Evolutionary conservation across 768 basidiomycete genomes (phyloP), one percentile per base, ranked within the genome.

Genomic region (Amylocystis lapponica): DNA sequence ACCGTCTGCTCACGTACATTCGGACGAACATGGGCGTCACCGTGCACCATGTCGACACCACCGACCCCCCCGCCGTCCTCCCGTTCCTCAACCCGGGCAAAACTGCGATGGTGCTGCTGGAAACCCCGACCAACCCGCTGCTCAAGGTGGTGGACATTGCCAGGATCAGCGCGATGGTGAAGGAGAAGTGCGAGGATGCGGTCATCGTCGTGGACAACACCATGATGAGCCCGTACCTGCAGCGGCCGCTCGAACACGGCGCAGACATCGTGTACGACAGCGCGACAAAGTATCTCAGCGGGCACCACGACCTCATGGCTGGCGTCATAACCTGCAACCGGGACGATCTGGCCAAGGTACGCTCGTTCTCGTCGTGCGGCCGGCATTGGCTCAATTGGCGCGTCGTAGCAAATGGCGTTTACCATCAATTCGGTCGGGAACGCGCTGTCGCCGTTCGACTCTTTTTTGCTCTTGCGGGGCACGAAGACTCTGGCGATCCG

Each of bases 151-250:
- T 80, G 16, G 95, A 98, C 64, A 73, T 99, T 39, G 85, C 83
- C 5, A 71, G 70, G 21, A 95, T 99, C 55, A 80, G 84, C 52
- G 74, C 78, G 42, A 75, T 90, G 52, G 88, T 95, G 52, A 93
- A 94, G 58, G 79, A 84, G 55, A 75, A 75, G 37, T 84, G 84
- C 14, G 83, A 84, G 7, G 77, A 86, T 56, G 92, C 91, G 2
- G 54, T 92, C 52, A 68, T 94, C 41, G 86, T 94, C 27, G 91
- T 92, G 17, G 96, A 98, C 63, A 98, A 99, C 61, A 98, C 96
- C 47, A 98, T 98, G 96, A 97, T 98, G 95, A 96, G 93, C 59
- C 95, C 96, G 13, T 98, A 97, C 65, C 72, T 98, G 7, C 93
- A 95, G 60, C 71, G 94, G 45, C 96, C 96, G 10, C 76, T 98